Evolutionary conservation across 768 basidiomycete genomes (phyloP), one percentile per base, ranked within the genome.

Genomic region (Lanmaoa rubissima): DNA sequence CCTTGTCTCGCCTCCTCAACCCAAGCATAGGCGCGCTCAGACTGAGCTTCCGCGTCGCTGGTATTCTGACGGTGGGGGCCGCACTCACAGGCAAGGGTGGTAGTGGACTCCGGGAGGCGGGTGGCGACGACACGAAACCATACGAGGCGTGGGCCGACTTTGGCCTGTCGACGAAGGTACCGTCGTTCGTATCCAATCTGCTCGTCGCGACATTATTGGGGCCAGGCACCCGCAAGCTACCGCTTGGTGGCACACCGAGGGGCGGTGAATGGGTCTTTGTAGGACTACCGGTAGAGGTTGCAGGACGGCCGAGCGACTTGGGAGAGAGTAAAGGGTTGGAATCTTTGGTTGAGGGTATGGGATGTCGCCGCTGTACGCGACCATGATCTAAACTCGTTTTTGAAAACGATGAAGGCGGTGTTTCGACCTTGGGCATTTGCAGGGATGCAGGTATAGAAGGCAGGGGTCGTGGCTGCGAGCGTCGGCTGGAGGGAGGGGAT

Each of bases 41-140:
- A 68, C 89, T 91, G 71, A 91, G 70, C 74, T 91, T 90, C 53
- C 87, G 76, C 64, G 75, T 79, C 57, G 82, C 75, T 41, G 52
- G 52, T 34, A 74, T 81, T 54, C 73, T 58, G n/a, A 64, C 63
- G 13, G 65, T 54, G 42, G 53, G 62, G 19, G 64, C 54, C 24
- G 52, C 58, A 40, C 65, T 68, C 53, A 53, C 66, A 10, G 61
- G 58, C 16, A 64, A 48, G 2, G 58, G 56, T 12, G 48, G 48
- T 2, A 17, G 38, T 10, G 67, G 62, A 26, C 61, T 55, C 31
- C 65, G 61, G 16, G 55, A 32, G 14, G 53, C 55, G 14, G 59
- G 61, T 3, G 65, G 43, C 16, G 60, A 57, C n/a, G 65, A 49
- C 34, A 46, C 38, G 19, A 61, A 24, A 5, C 55, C 51, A 28